These are phyloP conservation scores for Lactarius akahatsu DNA, from an alignment of 768 basidiomycete species.

Conservation along the genomic window DNA sequence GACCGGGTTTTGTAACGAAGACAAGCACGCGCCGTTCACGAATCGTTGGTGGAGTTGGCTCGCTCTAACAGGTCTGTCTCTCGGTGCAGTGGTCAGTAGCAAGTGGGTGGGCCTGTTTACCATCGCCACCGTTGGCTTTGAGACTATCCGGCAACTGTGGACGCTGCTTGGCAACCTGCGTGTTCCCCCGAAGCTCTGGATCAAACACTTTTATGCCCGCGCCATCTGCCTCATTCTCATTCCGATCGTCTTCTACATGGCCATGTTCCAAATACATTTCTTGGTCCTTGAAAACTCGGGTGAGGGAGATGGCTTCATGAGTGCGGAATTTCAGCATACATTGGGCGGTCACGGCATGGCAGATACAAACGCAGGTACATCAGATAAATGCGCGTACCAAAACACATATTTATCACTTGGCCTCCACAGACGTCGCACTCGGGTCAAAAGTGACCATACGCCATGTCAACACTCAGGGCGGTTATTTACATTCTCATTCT, in stretches of 20 bases:
- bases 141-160: slow-evolving; percentile 88
- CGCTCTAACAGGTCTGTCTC: slow-evolving; percentile 76
- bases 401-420: neutral
- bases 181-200: slow-evolving; percentile 70
- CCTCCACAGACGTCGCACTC: slow-evolving; percentile 66
- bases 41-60: slow-evolving; percentile 93
- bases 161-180: slow-evolving; percentile 81
- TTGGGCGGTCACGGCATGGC: slow-evolving; percentile 85
- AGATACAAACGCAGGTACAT: slow-evolving; percentile 85
- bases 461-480: slow-evolving; percentile 96
- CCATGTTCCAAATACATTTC: slow-evolving; percentile 96
- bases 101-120: slow-evolving; percentile 99
- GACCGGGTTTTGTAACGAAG: slow-evolving; percentile 89
- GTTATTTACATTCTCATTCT: slow-evolving; percentile 94
- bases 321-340: slow-evolving; percentile 97
- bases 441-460: slow-evolving; percentile 83
- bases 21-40: slow-evolving; percentile 81
- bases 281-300: slow-evolving; percentile 83
- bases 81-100: slow-evolving; percentile 91
- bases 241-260: slow-evolving; percentile 89
- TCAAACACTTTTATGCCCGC: slow-evolving; percentile 84
- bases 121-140: slow-evolving; percentile 87
- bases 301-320: slow-evolving; percentile 99
- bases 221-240: slow-evolving; percentile 86
- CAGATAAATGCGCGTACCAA: slow-evolving; percentile 1